Conservation (phyloP, 768 basidiomycete genomes). For the Tylopilus felleus region DNA sequence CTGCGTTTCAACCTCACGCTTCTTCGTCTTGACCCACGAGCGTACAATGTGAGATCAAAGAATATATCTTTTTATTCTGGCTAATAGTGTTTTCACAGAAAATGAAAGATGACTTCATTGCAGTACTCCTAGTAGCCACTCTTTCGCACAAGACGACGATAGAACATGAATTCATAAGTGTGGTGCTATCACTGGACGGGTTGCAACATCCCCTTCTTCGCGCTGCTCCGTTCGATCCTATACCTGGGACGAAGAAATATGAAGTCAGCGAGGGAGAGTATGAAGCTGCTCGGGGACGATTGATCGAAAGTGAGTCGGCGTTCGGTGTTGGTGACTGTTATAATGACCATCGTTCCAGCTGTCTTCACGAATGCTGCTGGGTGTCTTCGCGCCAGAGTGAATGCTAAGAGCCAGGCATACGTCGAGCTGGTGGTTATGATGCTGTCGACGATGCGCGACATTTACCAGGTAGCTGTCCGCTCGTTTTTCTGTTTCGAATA, state of each 20-base stretch:
- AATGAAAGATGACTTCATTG: conserved; percentile 48
- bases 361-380: conserved; percentile 44
- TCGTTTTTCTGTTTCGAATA: background rate
- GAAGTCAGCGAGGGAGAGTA: conserved; percentile 33
- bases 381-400: conserved; percentile 32
- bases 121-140: conserved; percentile 51
- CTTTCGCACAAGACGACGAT: conserved; percentile 45
- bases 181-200: conserved; percentile 57
- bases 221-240: conserved; percentile 29
- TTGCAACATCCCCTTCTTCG: conserved; percentile 50
- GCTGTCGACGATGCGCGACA: conserved; percentile 51
- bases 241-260: conserved; percentile 23
- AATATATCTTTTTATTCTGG: background rate
- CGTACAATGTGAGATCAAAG: conserved; percentile 49
- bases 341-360: conserved; percentile 32
- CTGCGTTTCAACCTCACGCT: conserved; percentile 58
- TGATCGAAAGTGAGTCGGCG: conserved; percentile 37
- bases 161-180: conserved; percentile 56
- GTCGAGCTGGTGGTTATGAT: conserved; percentile 42
- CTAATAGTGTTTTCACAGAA: conserved; percentile 32
- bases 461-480: conserved; percentile 37
- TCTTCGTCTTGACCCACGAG: conserved; percentile 55
- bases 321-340: conserved; percentile 4
- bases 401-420: conserved; percentile 36
- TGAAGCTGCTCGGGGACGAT: conserved; percentile 31